Percentiles rank a stretch among this genome's conserved stretches.
These are phyloP conservation scores for Phytophthora tentaculata DNA, from an alignment of 352 stramenopile species.

Conservation along the genomic window DNA sequence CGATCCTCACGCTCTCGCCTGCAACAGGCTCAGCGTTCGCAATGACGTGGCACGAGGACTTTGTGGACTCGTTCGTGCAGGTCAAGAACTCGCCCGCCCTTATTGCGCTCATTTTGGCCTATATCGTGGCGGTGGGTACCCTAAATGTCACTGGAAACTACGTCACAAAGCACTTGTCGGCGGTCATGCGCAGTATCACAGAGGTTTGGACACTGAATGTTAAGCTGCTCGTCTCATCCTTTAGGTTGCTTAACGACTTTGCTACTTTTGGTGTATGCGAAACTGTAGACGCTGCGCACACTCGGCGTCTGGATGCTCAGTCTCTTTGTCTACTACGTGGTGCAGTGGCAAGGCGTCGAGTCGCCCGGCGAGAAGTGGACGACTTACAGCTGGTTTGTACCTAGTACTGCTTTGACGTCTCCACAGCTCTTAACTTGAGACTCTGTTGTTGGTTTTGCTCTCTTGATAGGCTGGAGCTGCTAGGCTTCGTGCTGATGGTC, in stretches of 20 bases:
- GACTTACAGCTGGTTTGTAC: conserved; percentile 64
- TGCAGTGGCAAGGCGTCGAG: conserved; percentile 65
- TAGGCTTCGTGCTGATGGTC: conserved; percentile 81
- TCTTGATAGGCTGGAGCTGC: conserved; percentile 66
- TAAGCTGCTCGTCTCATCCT: conserved; percentile 16
- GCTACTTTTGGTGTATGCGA: conserved; percentile 6
- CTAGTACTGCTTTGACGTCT: background rate
- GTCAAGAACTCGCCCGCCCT: conserved; percentile 72
- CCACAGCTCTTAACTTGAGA: conserved; percentile 10
- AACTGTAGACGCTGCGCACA: conserved; percentile 71
- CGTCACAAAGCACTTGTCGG: conserved; percentile 87
- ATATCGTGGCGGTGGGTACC: conserved; percentile 77
- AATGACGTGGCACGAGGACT: conserved; percentile 86
- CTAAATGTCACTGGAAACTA: conserved; percentile 87
- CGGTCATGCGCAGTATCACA: conserved; percentile 82
- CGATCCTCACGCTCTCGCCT: conserved; percentile 71
- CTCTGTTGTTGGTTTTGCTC: background rate
- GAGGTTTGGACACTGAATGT: conserved; percentile 52
- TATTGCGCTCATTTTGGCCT: conserved; percentile 58
- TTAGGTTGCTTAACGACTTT: conserved; percentile 15
- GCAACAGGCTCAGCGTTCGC: conserved; percentile 51
- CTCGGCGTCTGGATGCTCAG: conserved; percentile 80
- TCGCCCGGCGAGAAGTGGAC: conserved; percentile 80
- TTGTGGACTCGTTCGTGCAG: conserved; percentile 80
- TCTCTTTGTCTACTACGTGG: conserved; percentile 82